Percentiles rank a stretch among this genome's conserved stretches.
Conservation (phyloP, 2,329 filamentous ascomycete genomes). For the Clathrospora elynae region DNA sequence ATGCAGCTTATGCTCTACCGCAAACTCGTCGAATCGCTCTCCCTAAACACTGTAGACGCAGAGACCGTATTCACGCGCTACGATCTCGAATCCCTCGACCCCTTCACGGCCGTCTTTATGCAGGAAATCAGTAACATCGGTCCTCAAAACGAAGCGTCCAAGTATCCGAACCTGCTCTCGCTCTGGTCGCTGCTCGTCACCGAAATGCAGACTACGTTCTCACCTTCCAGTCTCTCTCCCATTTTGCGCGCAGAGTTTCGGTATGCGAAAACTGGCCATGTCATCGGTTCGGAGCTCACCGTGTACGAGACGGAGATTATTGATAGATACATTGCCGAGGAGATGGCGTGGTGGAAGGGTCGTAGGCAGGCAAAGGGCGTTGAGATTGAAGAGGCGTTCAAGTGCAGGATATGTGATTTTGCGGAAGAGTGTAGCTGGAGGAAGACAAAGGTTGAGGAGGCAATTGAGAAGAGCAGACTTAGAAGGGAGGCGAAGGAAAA, state of each 20-base stretch:
- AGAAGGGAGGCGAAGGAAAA: constrained; percentile 28
- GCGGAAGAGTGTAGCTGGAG: constrained; percentile 79
- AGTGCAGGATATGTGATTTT: constrained; percentile 86
- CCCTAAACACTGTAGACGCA: constrained; percentile 72
- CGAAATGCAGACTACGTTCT: constrained; percentile 59
- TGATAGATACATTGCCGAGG: constrained; percentile 67
- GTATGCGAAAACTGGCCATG: constrained; percentile 51
- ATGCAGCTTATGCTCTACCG: constrained; percentile 93
- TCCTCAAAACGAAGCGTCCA: constrained; percentile 54
- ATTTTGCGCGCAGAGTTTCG: constrained; percentile 65
- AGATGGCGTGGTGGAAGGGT: constrained; percentile 89
- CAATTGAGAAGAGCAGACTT: constrained; percentile 46
- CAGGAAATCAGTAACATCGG: constrained; percentile 70
- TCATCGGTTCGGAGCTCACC: constrained; percentile 66
- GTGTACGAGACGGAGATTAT: constrained; percentile 69
- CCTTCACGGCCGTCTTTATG: constrained; percentile 81
- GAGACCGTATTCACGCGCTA: constrained; percentile 73
- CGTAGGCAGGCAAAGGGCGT: constrained; percentile 75
- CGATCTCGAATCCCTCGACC: constrained; percentile 64
- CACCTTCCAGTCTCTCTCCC: constrained; percentile 56
- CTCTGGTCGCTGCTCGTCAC: constrained; percentile 69
- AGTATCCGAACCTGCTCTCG: constrained; percentile 63
- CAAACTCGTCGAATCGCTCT: constrained; percentile 77
- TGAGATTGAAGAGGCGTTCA: constrained; percentile 81
- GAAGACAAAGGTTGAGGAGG: constrained; percentile 68